Base-by-base conservation (phyloP, 108 stramenopile genomes). In the Halocafeteria seosinensis region DNA sequence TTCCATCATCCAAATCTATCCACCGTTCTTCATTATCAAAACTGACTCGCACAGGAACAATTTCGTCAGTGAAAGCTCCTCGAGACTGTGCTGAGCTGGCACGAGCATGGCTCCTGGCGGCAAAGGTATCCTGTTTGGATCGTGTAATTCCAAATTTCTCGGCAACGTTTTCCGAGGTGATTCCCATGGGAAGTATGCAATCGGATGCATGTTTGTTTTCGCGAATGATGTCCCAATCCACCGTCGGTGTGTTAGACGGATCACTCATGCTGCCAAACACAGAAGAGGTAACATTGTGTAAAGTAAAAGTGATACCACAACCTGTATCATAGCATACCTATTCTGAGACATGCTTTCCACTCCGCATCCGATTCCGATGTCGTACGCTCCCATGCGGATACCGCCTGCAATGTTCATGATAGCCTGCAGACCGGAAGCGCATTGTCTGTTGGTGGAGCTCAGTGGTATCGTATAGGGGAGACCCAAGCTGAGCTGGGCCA, bases 131-230 rank as follows among this genome's bases (percentile, higher is more conserved):
- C 75, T 90, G 70, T 33, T 77, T 68, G 27, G 65, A 63, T n/a
- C 85, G 71, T 26, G 38, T 31, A 34, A 76, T 57, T 25, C 77
- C 68, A 63, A 81, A 92, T 62, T 79, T 69, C 27, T 77, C 68
- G 0, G 87, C 81, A 4, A 95, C 90, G 68, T 88, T 91, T 72
- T 95, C 94, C 60, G 84, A 85, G 3, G 94, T 95, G 23, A 87
- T 70, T 0, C 94, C 94, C 94, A 95, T 95, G 58, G 94, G 91
- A 32, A 86, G 79, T n/a, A 88, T 65, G 51, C 87, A 88, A 70
- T 87, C 90, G 82, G 87, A 85, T 12, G 84, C 87, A 0, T 76
- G 66, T 31, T 59, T 38, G 62, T 69, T 36, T 8, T 4, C 31
- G 35, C 27, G 34, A 37, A 74, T 25, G 57, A 50, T 37, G 37